Evolutionary conservation across 768 basidiomycete species (phyloP), one percentile per base, ranked within the genome.

Genomic region (Mycena rosella): DNA sequence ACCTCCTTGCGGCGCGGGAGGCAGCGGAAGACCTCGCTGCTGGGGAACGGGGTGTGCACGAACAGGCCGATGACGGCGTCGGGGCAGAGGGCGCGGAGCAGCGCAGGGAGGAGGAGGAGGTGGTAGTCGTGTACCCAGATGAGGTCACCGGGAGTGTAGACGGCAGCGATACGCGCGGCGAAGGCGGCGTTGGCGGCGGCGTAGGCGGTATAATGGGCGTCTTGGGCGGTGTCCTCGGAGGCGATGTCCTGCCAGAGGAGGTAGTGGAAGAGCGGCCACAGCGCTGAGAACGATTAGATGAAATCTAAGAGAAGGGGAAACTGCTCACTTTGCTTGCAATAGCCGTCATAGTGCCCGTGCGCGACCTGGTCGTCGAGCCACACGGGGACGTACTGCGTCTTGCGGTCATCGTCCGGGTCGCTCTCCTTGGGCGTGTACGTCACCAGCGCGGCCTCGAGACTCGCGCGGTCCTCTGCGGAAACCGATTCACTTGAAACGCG

Each of bases 211-310:
- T 96, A 99, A 74, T 94, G 85, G 3, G 87, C 84, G 76, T 96
- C 95, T 30, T 95, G 95, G 5, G 92, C 92, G 1, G 93, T 90
- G 72, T 94, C 93, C 74, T 96, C 94, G 29, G 91, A 91, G 11
- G 93, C 93, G 65, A 96, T 95, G 77, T 99, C 98, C 78, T 97
- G 96, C 93, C 96, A 98, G 61, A 98, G 91, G 63, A 99, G 89
- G 78, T 99, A 99, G 81, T 99, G 98, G 88, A 99, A 98, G 45
- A 98, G 83, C 1, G 97, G 97, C 96, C 97, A 99, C 48, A 99
- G 89, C 42, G 91, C 96, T 97, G 74, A 0, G 26, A 34, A 20
- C 5, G 8, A 26, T 57, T 51, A 40, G 68, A 62, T 24, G 63
- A 22, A 42, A 44, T n/a, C n/a, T n/a, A n/a, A 18, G 40, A 53